Evolutionary conservation across 179 eudicot genomes (phyloP).

Genomic region (Spergularia azorica): DNA sequence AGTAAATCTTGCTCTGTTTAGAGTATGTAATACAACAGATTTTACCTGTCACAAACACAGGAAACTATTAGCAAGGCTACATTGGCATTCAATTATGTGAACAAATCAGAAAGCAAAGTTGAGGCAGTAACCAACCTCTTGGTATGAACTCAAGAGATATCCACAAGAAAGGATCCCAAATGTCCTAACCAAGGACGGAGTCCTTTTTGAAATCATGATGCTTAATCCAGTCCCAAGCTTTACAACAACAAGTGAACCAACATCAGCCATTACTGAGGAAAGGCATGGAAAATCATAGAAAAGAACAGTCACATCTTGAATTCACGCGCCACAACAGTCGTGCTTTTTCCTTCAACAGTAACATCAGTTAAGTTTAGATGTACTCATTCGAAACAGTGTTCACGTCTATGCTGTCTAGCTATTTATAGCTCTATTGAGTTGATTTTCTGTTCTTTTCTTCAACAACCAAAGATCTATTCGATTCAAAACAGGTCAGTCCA

Average conservation of each 20-base stretch:
- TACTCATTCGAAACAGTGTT: neutral
- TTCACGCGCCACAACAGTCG: neutral
- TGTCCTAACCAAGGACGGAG: slow-evolving; percentile 76
- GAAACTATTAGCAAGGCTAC: slow-evolving; percentile 26
- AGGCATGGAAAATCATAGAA: neutral
- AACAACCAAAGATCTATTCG: no score
- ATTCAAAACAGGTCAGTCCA: no score
- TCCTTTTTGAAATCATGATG: slow-evolving; percentile 76
- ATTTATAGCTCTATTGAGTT: no score
- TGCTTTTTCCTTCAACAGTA: neutral
- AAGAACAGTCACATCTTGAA: no score
- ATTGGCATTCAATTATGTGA: slow-evolving; percentile 3
- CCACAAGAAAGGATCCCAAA: slow-evolving; percentile 93
- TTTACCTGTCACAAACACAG: slow-evolving; percentile 59
- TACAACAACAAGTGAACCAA: slow-evolving; percentile 31
- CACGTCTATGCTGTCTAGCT: no score
- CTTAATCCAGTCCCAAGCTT: slow-evolving; percentile 97
- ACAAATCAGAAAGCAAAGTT: slow-evolving; percentile 1
- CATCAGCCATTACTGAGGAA: slow-evolving; percentile 2
- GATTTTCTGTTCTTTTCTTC: no score
- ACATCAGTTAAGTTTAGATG: neutral
- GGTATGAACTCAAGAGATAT: slow-evolving; percentile 87
- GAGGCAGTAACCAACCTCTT: slow-evolving; percentile 62
- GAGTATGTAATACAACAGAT: slow-evolving; percentile 85
- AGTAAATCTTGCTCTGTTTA: slow-evolving; percentile 86